Evolutionary conservation across 352 stramenopile genomes (phyloP), one percentile per base, ranked within the genome.

Genomic region (Phytopythium sindhum): DNA sequence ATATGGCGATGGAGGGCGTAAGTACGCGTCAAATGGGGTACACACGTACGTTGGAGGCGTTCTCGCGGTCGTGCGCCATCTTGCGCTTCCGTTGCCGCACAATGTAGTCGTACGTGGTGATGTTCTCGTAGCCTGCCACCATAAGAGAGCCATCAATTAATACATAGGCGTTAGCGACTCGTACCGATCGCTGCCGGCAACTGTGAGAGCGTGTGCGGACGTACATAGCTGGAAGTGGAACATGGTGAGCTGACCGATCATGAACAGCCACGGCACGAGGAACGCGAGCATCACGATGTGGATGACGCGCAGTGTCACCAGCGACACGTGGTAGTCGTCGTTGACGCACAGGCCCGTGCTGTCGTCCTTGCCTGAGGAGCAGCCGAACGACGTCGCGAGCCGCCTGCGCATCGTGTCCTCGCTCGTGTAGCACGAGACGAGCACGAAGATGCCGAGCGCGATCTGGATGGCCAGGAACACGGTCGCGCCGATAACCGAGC

Each of bases 51-150:
- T 52, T 51, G 15, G 23, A 21, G 57, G 37, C 66, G 57, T 81
- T 84, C 54, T 87, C 73, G 39, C 80, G 77, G 31, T 89, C 68
- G 55, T 77, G 83, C 21, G 78, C 76, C 63, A 84, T 80, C 64
- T 88, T 84, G 59, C 77, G 82, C 70, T 91, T 93, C 59, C 85
- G 83, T 58, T 93, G 81, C 26, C 73, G 85, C 26, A 95, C 86
- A 71, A 95, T 95, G 70, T 91, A 95, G 67, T 95, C 87, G 63
- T 95, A 95, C 1, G 87, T 95, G 15, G 87, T 95, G 53, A 91
- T 85, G 60, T 90, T 79, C 31, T 95, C 83, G 59, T 88, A 79
- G 42, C 80, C 86, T 95, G 54, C n/a, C 11, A 50, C 7, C 14
- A 24, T n/a, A 12, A 31, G 6, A 17, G 2, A 28, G 5, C 0